Base-by-base conservation (phyloP, 2,329 filamentous ascomycete genomes). In the Graphilbum ipis-grandicollis region DNA sequence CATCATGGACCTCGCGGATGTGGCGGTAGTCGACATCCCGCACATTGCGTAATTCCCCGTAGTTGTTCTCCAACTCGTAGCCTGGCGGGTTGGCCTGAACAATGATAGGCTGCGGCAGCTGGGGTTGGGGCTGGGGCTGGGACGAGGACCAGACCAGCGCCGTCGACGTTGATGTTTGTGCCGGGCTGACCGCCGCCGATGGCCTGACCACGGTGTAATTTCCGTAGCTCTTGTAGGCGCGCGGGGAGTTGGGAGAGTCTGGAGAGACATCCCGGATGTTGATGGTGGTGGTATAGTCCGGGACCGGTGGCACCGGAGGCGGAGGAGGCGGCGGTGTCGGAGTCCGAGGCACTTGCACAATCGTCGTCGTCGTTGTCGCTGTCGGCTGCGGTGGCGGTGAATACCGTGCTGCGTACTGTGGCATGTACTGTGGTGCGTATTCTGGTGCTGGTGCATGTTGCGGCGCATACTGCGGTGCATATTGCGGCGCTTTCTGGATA, bases 251-350 rank as follows among this genome's bases (percentile, higher is more conserved):
- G n/a, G n/a, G n/a, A n/a, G n/a, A n/a, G n/a, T n/a, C n/a, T n/a
- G 68, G 68, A 2, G 68, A 71, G 2, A 54, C 45, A 13, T 71
- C 65, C 5, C 66, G 65, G 23, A 66, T 50, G 5, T 39, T 29
- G 15, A 66, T 51, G 4, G 60, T 65, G 15, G 58, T 61, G 31
- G 32, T 25, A 21, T 34, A 34, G 7, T 14, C 31, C 10, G 30
- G 19, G 15, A 17, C 37, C 34, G 21, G 44, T 40, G 23, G 46
- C 21, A 14, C 12, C 31, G 55, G 47, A 5, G 48, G 45, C 3
- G 49, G 32, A 14, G 13, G 32, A 15, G 14, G 17, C 25, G 58
- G 53, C 13, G 57, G 49, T 1, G 45, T 41, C 1, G 45, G 44
- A 14, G 50, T 26, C 28, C 42, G 35, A 28, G 33, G 39, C 14